Evolutionary conservation across 2,329 filamentous ascomycete genomes (phyloP), one percentile per base, ranked within the genome.

Genomic region (Fusarium clavum): DNA sequence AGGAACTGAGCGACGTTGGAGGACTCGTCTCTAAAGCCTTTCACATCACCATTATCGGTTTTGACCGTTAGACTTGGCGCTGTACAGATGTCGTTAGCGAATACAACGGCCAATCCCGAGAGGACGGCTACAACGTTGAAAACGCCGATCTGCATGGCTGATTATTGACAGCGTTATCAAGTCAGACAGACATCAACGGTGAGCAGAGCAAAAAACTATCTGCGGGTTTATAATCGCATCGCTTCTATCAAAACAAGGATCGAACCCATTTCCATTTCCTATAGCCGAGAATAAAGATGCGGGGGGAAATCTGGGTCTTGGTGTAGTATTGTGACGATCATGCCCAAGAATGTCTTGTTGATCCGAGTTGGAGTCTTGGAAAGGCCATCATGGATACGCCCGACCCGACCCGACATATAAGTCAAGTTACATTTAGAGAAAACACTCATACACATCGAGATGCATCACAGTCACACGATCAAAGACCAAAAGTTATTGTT

Each of bases 401-500:
- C 32, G 24, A 27, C 24, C 16, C 34, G 18, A n/a, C 18, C 34
- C 34, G 34, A 38, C 18, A n/a, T 38, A n/a, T 38, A 38, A 38
- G 34, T 38, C 34, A 38, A n/a, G 34, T 38, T 38, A 38, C 34
- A 38, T 38, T 38, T 30, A 30, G 18, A 38, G 10, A 7, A 38
- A 30, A 30, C 29, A 30, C 5, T n/a, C 16, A 44, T 32, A 30
- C 27, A 41, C 14, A 16, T 40, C 16, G 8, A 24, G 32, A 25
- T 48, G n/a, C 4, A 58, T 53, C 3, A n/a, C 22, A 51, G 8
- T 30, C 25, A 49, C n/a, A 6, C 34, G 6, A 11, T 38, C 32
- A n/a, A 48, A 62, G 16, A 40, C n/a, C 34, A 38, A 38, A 38
- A 45, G 11, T 57, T 58, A 52, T 72, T 64, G 52, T 72, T 77